phyloP scores from a whole-genome alignment of 2,329 filamentous ascomycete genomes.

The Monosporascus cannonballus region DNA sequence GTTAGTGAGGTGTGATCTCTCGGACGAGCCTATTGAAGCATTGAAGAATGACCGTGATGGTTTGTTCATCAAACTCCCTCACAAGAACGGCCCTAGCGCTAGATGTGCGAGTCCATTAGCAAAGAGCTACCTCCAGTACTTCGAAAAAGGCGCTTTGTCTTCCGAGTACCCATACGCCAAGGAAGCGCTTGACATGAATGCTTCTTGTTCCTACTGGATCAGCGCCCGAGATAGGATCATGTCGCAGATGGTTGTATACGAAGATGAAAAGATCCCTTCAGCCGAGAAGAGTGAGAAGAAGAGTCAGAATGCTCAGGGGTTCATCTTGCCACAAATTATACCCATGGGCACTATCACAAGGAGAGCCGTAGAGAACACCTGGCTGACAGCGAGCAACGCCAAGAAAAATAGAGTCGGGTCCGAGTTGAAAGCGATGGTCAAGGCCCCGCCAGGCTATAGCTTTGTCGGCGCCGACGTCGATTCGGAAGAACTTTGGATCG shows the following conservation, averaged over 20 bases:
- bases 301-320: slow-evolving; percentile 47
- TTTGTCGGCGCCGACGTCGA: slow-evolving; percentile 98
- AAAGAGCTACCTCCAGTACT: slow-evolving; percentile 84
- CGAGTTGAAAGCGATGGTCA: slow-evolving; percentile 94
- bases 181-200: slow-evolving; percentile 96
- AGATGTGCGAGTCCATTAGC: slow-evolving; percentile 84
- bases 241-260: slow-evolving; percentile 92
- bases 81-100: slow-evolving; percentile 86
- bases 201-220: slow-evolving; percentile 98
- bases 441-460: slow-evolving; percentile 80
- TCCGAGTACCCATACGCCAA: slow-evolving; percentile 89
- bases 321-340: slow-evolving; percentile 90
- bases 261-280: slow-evolving; percentile 46
- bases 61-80: slow-evolving; percentile 86
- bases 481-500: slow-evolving; percentile 97
- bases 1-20: slow-evolving; percentile 69
- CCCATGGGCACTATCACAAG: slow-evolving; percentile 98
- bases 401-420: slow-evolving; percentile 95
- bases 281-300: slow-evolving; percentile 15
- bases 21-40: slow-evolving; percentile 61
- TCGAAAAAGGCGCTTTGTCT: slow-evolving; percentile 80
- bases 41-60: slow-evolving; percentile 62
- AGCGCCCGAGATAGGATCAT: slow-evolving; percentile 88
- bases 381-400: slow-evolving; percentile 95
- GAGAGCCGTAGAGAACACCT: slow-evolving; percentile 92